A percentile compares a stretch with the other conserved stretches of the same genome.
phyloP scores from a whole-genome alignment of 2,329 filamentous ascomycete genomes.

The Aquanectria penicillioides region DNA sequence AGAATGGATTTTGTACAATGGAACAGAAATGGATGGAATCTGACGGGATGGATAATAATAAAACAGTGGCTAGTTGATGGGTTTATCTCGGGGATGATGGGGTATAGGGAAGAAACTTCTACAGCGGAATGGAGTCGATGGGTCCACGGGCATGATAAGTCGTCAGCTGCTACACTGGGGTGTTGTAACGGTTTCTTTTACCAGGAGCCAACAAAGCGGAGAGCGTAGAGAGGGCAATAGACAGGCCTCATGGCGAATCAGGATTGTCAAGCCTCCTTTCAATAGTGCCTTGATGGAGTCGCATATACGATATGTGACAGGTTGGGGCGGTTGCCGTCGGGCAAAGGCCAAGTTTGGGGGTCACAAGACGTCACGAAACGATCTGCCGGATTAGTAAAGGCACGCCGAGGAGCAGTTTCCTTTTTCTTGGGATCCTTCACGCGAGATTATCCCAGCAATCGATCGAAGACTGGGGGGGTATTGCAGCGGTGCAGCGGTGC shows the following conservation, averaged over 20 bases:
- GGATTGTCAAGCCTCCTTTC: background rate
- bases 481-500: background rate
- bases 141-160: conserved; percentile 8
- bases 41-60: too few species aligned
- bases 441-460: conserved; percentile 11
- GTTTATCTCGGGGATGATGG: too few species aligned
- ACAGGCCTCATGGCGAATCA: conserved; percentile 16
- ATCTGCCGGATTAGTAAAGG: conserved; percentile 12
- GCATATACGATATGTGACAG: conserved; percentile 3
- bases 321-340: conserved; percentile 4
- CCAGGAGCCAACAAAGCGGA: conserved; percentile 8
- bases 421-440: background rate
- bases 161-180: background rate
- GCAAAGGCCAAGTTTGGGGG: background rate
- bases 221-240: background rate
- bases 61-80: too few species aligned
- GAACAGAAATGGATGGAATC: background rate
- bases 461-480: conserved; percentile 7
- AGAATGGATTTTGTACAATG: background rate
- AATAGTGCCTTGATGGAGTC: conserved; percentile 6
- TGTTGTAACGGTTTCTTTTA: conserved; percentile 9
- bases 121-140: conserved; percentile 6
- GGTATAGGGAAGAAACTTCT: conserved; percentile 3
- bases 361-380: conserved; percentile 15
- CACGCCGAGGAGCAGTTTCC: background rate